These are phyloP conservation scores for Phytophthora macrochlamydospora DNA, from an alignment of 352 stramenopile species.

Conservation along the genomic window DNA sequence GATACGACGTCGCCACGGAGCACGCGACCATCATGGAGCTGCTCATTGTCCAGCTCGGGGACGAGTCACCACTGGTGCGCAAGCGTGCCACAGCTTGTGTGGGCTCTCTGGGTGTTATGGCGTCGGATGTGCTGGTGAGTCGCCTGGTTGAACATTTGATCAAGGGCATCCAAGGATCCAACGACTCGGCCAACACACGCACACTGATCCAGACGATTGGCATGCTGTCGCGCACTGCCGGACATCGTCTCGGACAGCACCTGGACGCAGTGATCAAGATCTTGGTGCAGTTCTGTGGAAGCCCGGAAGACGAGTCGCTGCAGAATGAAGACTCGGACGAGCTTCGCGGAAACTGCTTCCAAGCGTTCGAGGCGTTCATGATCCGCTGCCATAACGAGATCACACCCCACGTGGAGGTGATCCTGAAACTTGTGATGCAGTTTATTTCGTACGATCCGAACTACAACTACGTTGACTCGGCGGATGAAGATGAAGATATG, in stretches of 20 bases:
- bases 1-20: slow-evolving; percentile 86
- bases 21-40: slow-evolving; percentile 91
- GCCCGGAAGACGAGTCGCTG: slow-evolving; percentile 90
- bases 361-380: slow-evolving; percentile 98
- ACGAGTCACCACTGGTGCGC: slow-evolving; percentile 89
- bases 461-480: slow-evolving; percentile 97
- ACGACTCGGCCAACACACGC: slow-evolving; percentile 78
- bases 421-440: slow-evolving; percentile 88
- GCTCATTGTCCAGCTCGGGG: slow-evolving; percentile 83
- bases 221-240: slow-evolving; percentile 95
- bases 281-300: slow-evolving; percentile 94
- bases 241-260: slow-evolving; percentile 95
- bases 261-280: slow-evolving; percentile 97
- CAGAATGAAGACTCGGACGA: slow-evolving; percentile 96
- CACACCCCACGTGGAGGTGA: slow-evolving; percentile 92
- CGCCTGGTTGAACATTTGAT: slow-evolving; percentile 93
- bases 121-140: slow-evolving; percentile 94
- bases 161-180: slow-evolving; percentile 85
- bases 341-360: slow-evolving; percentile 98
- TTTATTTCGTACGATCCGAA: slow-evolving; percentile 99
- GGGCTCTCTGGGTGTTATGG: slow-evolving; percentile 94
- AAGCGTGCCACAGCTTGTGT: slow-evolving; percentile 97
- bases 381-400: slow-evolving; percentile 96
- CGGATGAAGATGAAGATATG: slow-evolving; percentile 89
- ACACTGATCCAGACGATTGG: slow-evolving; percentile 97